Evolutionary conservation across 1,284 basidiomycete genomes (phyloP).

Genomic region (Ganoderma resinaceum): DNA sequence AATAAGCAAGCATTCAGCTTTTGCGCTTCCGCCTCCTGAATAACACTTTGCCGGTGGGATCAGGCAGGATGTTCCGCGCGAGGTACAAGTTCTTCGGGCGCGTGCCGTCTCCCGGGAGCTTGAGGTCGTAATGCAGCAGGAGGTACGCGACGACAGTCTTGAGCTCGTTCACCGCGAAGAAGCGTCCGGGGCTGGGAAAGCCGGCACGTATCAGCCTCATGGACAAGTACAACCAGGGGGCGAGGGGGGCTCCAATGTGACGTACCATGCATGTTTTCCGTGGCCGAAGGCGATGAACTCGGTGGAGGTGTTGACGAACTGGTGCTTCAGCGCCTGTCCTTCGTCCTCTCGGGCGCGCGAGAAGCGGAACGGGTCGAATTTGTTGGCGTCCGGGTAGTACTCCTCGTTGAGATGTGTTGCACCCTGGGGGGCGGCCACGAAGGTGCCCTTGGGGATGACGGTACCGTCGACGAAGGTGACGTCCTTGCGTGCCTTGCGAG

Average conservation of each 20-base stretch:
- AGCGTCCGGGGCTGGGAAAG: slow-evolving; percentile 44
- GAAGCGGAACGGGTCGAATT: slow-evolving; percentile 46
- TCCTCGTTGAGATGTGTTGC: slow-evolving; percentile 48
- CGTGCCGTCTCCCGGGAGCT: slow-evolving; percentile 37
- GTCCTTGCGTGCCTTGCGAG: slow-evolving; percentile 44
- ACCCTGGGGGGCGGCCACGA: slow-evolving; percentile 43
- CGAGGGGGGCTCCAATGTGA: background rate
- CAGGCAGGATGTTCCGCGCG: slow-evolving; percentile 18
- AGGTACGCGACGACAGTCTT: slow-evolving; percentile 51
- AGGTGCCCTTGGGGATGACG: slow-evolving; percentile 47
- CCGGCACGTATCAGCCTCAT: background rate
- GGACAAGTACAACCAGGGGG: background rate
- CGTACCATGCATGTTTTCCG: slow-evolving; percentile 22
- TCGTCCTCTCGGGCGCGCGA: slow-evolving; percentile 41
- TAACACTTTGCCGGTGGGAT: slow-evolving; percentile 23
- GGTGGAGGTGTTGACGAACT: slow-evolving; percentile 28
- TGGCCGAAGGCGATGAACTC: slow-evolving; percentile 37
- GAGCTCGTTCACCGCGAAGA: slow-evolving; percentile 51
- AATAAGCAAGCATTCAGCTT: background rate
- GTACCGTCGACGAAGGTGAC: slow-evolving; percentile 52
- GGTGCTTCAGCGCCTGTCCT: slow-evolving; percentile 28
- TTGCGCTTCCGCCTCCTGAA: slow-evolving; percentile 30
- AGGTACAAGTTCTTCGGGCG: slow-evolving; percentile 32
- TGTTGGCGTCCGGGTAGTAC: slow-evolving; percentile 39
- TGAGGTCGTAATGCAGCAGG: slow-evolving; percentile 50